Base-by-base conservation (phyloP, 257 asterid species). In the Avicennia marina region DNA sequence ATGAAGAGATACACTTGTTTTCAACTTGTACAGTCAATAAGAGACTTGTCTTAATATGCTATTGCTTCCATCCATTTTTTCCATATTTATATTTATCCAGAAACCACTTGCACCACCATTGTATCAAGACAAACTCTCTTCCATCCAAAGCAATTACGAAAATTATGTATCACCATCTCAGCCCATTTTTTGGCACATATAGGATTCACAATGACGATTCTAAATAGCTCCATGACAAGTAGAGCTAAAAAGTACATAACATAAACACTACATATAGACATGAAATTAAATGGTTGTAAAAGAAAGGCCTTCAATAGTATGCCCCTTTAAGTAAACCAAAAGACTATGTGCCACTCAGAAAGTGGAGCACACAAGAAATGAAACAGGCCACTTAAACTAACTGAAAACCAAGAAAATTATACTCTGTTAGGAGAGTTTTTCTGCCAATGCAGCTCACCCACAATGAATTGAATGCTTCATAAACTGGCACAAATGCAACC, bases 311-410 rank as follows among this genome's bases (percentile, higher is more conserved):
- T n/a, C n/a, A n/a, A n/a, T n/a, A n/a, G n/a, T n/a, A n/a, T 31
- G 25, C 12, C 52, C 32, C 59, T 21, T 43, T n/a, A n/a, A n/a
- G 52, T 17, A 17, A 42, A 38, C 16, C n/a, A 55, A 24, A 11
- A 16, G 26, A 40, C n/a, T 32, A 13, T 49, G 27, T 36, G 36
- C 51, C 17, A 49, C 36, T 16, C n/a, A 60, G 33, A 18, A 48
- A 20, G 33, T 45, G n/a, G 48, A 54, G 39, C 16, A 22, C 53
- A 18, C 0, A 58, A 42, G 15, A n/a, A 53, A 62, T 40, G 52
- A 43, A 56, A 48, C 63, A 47, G 12, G 58, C 24, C 20, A 17
- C 53, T 49, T 16, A 11, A 58, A 17, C 6, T 43, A 58, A 17
- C 6, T 43, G 56, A 25, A 20, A 16, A 8, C 10, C 33, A 52